Conservation (phyloP, 164 flowering plant genomes). For the Tetracentron sinense region DNA sequence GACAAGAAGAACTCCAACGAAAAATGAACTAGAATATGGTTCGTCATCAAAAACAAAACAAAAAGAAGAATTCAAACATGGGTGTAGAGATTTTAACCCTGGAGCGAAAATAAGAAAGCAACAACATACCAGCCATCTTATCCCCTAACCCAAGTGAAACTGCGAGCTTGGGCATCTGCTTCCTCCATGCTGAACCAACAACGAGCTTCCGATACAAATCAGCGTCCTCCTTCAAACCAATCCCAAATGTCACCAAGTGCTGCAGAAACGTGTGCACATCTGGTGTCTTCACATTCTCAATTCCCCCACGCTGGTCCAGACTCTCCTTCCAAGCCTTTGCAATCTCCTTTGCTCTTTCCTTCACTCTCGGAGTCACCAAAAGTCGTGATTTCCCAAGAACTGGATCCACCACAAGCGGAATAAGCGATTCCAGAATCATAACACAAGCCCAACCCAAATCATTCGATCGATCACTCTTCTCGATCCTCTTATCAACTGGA, state of each 20-base stretch:
- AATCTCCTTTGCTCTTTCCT: slow-evolving; percentile 61
- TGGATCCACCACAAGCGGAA: slow-evolving; percentile 84
- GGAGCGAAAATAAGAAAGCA: background rate
- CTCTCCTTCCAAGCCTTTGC: slow-evolving; percentile 87
- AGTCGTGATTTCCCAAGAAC: slow-evolving; percentile 68
- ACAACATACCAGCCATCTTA: slow-evolving; percentile 70
- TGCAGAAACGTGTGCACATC: slow-evolving; percentile 94
- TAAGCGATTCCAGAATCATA: slow-evolving; percentile 68
- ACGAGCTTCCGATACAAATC: slow-evolving; percentile 76
- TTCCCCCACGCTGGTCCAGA: slow-evolving; percentile 85
- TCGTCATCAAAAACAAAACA: background rate
- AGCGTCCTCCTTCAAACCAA: slow-evolving; percentile 70
- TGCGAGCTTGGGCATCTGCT: slow-evolving; percentile 99
- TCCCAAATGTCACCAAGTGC: slow-evolving; percentile 86
- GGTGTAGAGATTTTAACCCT: background rate
- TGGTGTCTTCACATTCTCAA: slow-evolving; percentile 90
- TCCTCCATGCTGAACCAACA: slow-evolving; percentile 92
- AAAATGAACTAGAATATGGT: background rate
- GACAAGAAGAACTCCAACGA: background rate
- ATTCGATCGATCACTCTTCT: slow-evolving; percentile 34
- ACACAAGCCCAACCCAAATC: slow-evolving; percentile 99
- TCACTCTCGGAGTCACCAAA: slow-evolving; percentile 78
- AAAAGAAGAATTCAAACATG: background rate
- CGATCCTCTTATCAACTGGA: slow-evolving; percentile 73
- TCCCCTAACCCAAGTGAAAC: slow-evolving; percentile 81